A percentile compares a stretch with the other conserved stretches of the same genome.
Conservation (phyloP, 176 grass and related monocot genomes). For the Aegilops bicornis region DNA sequence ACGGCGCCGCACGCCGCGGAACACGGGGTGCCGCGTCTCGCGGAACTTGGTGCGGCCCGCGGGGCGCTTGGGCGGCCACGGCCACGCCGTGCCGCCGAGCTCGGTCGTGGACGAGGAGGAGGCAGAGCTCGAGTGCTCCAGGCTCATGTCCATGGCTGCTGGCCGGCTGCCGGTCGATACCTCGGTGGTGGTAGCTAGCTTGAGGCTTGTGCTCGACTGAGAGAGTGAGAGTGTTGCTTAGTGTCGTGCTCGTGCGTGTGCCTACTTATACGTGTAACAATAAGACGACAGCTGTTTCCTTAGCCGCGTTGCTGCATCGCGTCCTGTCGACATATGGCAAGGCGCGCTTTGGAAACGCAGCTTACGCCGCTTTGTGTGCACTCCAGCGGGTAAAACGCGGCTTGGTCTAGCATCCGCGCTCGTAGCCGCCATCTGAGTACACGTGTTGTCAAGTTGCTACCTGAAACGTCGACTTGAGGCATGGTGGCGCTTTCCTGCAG, state of each 20-base stretch:
- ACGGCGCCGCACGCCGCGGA: constrained; percentile 18
- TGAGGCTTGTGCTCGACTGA: not conserved
- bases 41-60: constrained; percentile 35
- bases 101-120: not conserved
- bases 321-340: not conserved
- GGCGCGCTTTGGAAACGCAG: not conserved
- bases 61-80: not conserved
- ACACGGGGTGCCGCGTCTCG: constrained; percentile 44
- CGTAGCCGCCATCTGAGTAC: not conserved
- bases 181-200: not conserved
- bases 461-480: not conserved
- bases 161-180: not conserved
- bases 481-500: not conserved
- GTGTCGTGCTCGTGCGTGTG: not conserved
- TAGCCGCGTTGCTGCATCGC: not conserved
- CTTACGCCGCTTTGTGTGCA: not conserved
- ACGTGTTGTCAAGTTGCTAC: not conserved
- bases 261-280: not conserved
- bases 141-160: not conserved
- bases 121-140: not conserved
- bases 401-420: not conserved
- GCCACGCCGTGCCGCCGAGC: too few species aligned
- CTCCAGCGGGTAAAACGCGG: not conserved
- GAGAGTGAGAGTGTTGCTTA: not conserved
- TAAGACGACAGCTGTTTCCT: not conserved